A percentile compares a stretch with the other conserved stretches of the same genome.
phyloP scores from a whole-genome alignment of 2,329 filamentous ascomycete species.

The Cercospora canescens region DNA sequence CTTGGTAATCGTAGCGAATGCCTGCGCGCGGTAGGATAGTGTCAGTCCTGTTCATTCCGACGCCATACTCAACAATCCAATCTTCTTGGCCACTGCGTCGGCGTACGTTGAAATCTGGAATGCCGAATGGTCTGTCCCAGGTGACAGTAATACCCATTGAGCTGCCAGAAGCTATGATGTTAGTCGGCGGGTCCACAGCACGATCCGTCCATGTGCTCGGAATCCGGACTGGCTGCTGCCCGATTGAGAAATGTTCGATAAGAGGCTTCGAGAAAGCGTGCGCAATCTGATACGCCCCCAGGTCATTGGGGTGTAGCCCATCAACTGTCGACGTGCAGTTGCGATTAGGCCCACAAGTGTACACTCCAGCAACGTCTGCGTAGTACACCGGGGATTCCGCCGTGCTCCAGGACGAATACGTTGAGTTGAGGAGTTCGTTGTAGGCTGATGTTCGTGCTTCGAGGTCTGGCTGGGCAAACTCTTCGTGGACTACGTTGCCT shows the following conservation, averaged over 20 bases:
- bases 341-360: slow-evolving; percentile 35
- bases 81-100: slow-evolving; percentile 1
- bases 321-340: slow-evolving; percentile 38
- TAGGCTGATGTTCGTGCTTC: background rate
- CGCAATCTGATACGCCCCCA: slow-evolving; percentile 47
- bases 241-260: slow-evolving; percentile 11
- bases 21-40: slow-evolving; percentile 9
- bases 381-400: slow-evolving; percentile 34
- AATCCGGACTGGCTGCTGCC: slow-evolving; percentile 1
- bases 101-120: slow-evolving; percentile 5
- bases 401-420: slow-evolving; percentile 27
- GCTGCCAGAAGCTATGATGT: slow-evolving; percentile 1
- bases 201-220: slow-evolving; percentile 7
- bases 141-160: slow-evolving; percentile 14
- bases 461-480: background rate
- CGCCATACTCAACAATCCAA: background rate
- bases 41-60: slow-evolving; percentile 1
- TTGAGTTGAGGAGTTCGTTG: slow-evolving; percentile 3
- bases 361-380: slow-evolving; percentile 33
- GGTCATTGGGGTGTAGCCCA: slow-evolving; percentile 45
- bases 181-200: background rate
- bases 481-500: slow-evolving; percentile 22
- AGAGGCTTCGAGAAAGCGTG: slow-evolving; percentile 38
- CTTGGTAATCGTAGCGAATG: slow-evolving; percentile 16
- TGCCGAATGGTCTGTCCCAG: slow-evolving; percentile 11